These are phyloP conservation scores for Syzygium malaccense DNA, from an alignment of 441 rosid species.

Conservation along the genomic window DNA sequence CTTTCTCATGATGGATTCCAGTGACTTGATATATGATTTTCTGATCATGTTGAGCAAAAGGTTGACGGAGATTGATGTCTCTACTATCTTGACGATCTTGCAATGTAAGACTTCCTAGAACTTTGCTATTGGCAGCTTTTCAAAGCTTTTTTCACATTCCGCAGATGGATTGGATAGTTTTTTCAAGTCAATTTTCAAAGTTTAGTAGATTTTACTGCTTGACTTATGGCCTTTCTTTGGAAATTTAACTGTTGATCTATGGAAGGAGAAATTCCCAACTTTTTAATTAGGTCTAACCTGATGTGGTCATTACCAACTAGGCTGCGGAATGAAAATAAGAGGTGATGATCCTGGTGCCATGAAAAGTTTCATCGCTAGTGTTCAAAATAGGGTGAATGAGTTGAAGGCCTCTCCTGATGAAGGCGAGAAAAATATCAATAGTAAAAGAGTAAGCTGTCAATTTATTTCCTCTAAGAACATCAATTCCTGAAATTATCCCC, in stretches of 20 bases:
- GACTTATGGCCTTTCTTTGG: background rate
- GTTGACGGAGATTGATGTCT: slow-evolving; percentile 67
- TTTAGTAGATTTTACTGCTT: background rate
- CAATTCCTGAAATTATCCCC: background rate
- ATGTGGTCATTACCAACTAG: slow-evolving; percentile 26
- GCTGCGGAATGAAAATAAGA: slow-evolving; percentile 93
- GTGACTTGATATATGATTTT: slow-evolving; percentile 85
- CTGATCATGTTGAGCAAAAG: slow-evolving; percentile 61
- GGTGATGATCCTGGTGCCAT: slow-evolving; percentile 80
- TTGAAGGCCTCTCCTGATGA: slow-evolving; percentile 47
- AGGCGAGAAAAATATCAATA: slow-evolving; percentile 28
- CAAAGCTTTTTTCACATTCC: background rate
- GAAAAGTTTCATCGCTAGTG: slow-evolving; percentile 68
- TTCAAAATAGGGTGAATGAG: slow-evolving; percentile 67
- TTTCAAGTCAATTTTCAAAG: background rate
- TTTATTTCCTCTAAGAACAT: background rate
- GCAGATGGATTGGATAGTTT: background rate
- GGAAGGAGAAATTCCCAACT: background rate
- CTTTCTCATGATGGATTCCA: slow-evolving; percentile 10
- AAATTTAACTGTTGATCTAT: background rate
- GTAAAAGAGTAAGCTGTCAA: slow-evolving; percentile 47
- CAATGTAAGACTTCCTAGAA: slow-evolving; percentile 46
- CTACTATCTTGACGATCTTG: slow-evolving; percentile 71
- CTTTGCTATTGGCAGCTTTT: background rate
- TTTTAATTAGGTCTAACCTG: background rate